A percentile compares a stretch with the other conserved stretches of the same genome.
Conservation (phyloP, 352 stramenopile species). For the Phytophthora multivora region DNA sequence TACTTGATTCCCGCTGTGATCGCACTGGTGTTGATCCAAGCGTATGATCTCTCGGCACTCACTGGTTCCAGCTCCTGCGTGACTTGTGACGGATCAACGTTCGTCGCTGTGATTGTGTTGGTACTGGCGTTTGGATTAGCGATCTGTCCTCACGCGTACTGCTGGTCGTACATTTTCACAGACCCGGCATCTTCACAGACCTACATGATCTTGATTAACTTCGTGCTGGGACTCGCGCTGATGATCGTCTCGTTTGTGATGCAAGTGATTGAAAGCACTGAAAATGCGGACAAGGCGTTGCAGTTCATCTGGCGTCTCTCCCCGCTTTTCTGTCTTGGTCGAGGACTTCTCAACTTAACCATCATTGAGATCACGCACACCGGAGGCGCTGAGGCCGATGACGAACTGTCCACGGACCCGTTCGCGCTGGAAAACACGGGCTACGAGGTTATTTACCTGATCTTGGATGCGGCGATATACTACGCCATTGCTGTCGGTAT, state of each 20-base stretch:
- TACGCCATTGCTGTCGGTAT: slow-evolving; percentile 49
- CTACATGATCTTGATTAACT: slow-evolving; percentile 67
- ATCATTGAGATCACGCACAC: slow-evolving; percentile 36
- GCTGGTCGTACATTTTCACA: slow-evolving; percentile 65
- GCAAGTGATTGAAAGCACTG: slow-evolving; percentile 39
- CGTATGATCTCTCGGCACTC: slow-evolving; percentile 38
- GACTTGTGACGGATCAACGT: slow-evolving; percentile 32
- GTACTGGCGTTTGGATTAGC: slow-evolving; percentile 66
- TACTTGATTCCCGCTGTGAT: slow-evolving; percentile 72
- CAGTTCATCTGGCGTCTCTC: slow-evolving; percentile 71
- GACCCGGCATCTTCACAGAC: slow-evolving; percentile 54
- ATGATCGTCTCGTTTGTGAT: slow-evolving; percentile 65
- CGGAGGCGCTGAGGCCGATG: slow-evolving; percentile 25
- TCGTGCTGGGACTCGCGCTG: slow-evolving; percentile 62
- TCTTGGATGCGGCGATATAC: slow-evolving; percentile 50
- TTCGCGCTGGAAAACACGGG: slow-evolving; percentile 60
- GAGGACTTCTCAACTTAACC: slow-evolving; percentile 13
- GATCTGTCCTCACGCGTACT: slow-evolving; percentile 68
- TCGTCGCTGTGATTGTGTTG: slow-evolving; percentile 54
- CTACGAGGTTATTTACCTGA: slow-evolving; percentile 60
- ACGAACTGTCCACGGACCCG: slow-evolving; percentile 25
- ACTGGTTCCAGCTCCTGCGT: slow-evolving; percentile 15
- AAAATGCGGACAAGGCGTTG: slow-evolving; percentile 43
- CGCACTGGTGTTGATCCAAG: slow-evolving; percentile 40
- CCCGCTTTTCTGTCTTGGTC: slow-evolving; percentile 62